These are phyloP conservation scores for Tripidium arundinaceum DNA, from an alignment of 202 grass and related monocot genomes.

Conservation along the genomic window DNA sequence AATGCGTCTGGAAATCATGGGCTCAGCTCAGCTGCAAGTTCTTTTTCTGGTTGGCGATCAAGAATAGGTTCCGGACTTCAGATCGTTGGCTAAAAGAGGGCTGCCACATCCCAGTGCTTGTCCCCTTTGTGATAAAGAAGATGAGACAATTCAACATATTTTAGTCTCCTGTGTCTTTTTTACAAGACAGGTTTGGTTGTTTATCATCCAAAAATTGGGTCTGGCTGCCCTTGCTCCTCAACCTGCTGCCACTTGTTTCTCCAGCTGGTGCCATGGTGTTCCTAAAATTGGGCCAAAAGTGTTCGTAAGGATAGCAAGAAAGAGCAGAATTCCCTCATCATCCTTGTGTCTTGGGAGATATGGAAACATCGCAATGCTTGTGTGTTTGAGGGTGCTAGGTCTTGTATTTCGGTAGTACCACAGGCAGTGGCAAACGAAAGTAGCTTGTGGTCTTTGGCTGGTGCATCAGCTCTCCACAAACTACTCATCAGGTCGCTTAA, in stretches of 20 bases:
- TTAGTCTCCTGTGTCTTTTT: not conserved
- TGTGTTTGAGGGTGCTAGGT: not conserved
- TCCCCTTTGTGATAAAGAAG: not conserved
- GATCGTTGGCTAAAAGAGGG: not conserved
- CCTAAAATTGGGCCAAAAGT: not conserved
- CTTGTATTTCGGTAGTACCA: not conserved
- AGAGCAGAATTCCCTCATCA: not conserved
- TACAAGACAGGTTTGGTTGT: not conserved
- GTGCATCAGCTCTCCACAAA: not conserved
- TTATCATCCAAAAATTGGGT: not conserved
- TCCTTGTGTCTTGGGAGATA: not conserved
- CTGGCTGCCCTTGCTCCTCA: not conserved
- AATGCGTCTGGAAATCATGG: not conserved
- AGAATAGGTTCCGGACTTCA: not conserved
- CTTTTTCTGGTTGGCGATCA: not conserved
- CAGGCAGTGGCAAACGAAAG: not conserved
- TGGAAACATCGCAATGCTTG: not conserved
- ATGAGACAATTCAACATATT: not conserved
- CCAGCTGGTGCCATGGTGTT: not conserved
- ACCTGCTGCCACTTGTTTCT: not conserved
- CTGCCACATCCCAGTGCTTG: not conserved
- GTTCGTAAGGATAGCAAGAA: not conserved
- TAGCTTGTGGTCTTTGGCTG: not conserved
- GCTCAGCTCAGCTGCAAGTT: not conserved
- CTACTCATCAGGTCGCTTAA: not conserved